Evolutionary conservation across 345 rosid genomes (phyloP), one percentile per base, ranked within the genome.

Genomic region (Eucalyptus sp.): DNA sequence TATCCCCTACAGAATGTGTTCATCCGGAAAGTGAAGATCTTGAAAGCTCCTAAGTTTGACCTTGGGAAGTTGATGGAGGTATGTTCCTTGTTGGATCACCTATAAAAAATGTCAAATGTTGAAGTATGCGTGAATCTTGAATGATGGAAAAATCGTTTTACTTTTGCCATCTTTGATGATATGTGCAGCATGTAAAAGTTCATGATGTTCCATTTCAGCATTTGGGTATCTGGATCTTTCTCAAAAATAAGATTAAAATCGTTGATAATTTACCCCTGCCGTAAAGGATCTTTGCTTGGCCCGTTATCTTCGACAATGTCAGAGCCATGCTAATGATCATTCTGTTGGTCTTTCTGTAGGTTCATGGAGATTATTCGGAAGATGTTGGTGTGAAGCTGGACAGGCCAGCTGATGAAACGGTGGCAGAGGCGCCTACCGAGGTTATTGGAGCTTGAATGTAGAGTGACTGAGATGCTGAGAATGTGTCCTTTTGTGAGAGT

Each of bases 1-100:
- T 97, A 96, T 91, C 99, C 99, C 1, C 94, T 96, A 66, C 99
- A 97, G 90, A 96, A 97, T 22, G 99, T 97, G 49, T 96, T 91
- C 92, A 96, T 97, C 86, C 93, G 99, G 50, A 97, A 97, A 93
- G 98, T 97, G 88, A 97, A 97, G 91, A 96, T 97, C 89, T 93
- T 97, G 87, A 97, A 97, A 88, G 95, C 99, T 71, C 99, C 99
- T 81, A 97, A 97, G 91, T 97, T 97, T 84, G 99, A 97, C 91
- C 98, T 97, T n/a, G 99, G 99, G 89, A 97, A 96, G 91, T 92
- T 97, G 91, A 97, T 97, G 99, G 99, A 96, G 93, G 99, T 90
- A 90, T 86, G 81, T 71, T 60, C 41, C 48, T 48, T 15, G 48
- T 37, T 76, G 15, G 83, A 41, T 25, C 48, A 76, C 48, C 84